phyloP scores from a whole-genome alignment of 2,329 filamentous ascomycete species.

The Scedosporium minutisporum region DNA sequence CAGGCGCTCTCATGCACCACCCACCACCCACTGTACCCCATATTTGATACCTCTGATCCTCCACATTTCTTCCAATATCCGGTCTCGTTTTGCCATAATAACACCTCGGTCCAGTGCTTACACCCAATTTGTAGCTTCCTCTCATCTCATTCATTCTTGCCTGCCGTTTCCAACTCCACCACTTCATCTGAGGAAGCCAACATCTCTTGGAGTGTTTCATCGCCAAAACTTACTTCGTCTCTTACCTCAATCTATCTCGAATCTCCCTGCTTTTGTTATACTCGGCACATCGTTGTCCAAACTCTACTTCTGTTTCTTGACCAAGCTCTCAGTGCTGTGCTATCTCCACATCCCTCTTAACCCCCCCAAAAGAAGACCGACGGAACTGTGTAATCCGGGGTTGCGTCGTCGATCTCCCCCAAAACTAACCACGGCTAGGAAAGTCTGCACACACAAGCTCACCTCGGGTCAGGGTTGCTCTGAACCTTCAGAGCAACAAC shows the following conservation, averaged over 20 bases:
- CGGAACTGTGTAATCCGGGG: background rate
- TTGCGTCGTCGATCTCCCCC: background rate
- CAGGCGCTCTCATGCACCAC: too few species aligned
- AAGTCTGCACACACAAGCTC: slow-evolving; percentile 1
- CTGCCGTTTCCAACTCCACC: background rate
- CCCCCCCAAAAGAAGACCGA: background rate
- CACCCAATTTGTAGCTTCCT: background rate
- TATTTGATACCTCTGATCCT: background rate
- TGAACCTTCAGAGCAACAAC: slow-evolving; percentile 6
- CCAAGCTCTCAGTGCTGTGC: background rate
- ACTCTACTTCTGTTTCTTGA: background rate
- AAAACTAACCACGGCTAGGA: background rate
- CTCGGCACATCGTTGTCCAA: background rate
- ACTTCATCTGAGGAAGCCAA: background rate
- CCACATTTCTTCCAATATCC: slow-evolving; percentile 3
- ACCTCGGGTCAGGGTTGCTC: slow-evolving; percentile 2
- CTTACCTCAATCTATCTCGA: background rate
- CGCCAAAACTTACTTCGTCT: slow-evolving; percentile 4
- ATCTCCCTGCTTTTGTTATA: background rate
- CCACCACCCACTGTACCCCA: too few species aligned
- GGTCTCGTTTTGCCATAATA: slow-evolving; percentile 6
- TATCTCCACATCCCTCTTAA: background rate
- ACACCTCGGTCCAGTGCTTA: slow-evolving; percentile 4
- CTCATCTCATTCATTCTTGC: background rate
- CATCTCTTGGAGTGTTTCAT: slow-evolving; percentile 1